Conservation (phyloP, 2,329 filamentous ascomycete species). For the Fusarium penzigii region DNA sequence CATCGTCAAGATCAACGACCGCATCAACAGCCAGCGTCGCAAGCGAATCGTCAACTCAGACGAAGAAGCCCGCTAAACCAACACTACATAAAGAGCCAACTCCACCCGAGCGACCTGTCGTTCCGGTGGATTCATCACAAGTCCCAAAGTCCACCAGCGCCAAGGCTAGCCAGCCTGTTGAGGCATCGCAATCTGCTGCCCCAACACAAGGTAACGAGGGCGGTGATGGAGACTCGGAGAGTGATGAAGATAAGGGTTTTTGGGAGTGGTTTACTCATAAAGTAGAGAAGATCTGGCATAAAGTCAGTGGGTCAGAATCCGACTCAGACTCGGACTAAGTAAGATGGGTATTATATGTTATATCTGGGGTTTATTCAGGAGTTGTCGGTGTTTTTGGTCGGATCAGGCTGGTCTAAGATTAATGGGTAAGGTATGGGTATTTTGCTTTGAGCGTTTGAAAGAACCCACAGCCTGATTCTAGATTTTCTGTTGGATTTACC, state of each 20-base stretch:
- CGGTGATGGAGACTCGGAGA: constrained; percentile 16
- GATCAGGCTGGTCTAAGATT: background rate
- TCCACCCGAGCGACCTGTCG: constrained; percentile 12
- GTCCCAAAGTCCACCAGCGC: constrained; percentile 21
- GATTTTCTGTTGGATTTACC: no score
- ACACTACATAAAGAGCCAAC: constrained; percentile 15
- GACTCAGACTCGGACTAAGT: constrained; percentile 20
- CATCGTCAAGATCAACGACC: constrained; percentile 3
- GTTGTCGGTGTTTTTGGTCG: constrained; percentile 14
- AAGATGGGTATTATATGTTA: background rate
- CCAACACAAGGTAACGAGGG: constrained; percentile 16
- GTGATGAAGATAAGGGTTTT: constrained; percentile 38
- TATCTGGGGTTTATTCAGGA: background rate
- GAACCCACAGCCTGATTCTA: background rate
- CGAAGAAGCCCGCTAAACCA: constrained; percentile 16
- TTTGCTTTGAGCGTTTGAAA: background rate
- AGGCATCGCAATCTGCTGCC: constrained; percentile 15
- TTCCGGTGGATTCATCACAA: constrained; percentile 13
- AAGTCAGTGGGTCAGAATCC: constrained; percentile 38
- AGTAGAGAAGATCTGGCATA: constrained; percentile 47
- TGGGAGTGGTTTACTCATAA: constrained; percentile 56
- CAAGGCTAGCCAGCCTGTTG: constrained; percentile 16
- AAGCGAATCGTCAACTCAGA: constrained; percentile 13
- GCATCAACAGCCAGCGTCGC: background rate
- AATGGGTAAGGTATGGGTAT: no score